Percentiles rank a stretch among this genome's conserved stretches.
Conservation (phyloP, 2,329 filamentous ascomycete genomes). For the Cryphonectria parasitica region DNA sequence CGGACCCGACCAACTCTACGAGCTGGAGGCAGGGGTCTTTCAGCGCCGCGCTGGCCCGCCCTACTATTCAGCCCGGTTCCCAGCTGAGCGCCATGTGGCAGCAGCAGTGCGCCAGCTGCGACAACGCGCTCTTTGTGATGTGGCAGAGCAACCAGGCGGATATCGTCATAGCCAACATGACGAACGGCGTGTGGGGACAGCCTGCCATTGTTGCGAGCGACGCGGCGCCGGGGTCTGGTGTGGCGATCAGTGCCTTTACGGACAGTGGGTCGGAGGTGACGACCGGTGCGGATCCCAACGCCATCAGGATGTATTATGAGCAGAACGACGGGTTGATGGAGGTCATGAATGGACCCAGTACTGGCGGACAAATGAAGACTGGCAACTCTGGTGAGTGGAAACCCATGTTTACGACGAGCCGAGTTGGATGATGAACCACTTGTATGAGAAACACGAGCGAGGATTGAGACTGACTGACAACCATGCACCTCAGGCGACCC, state of each 20-base stretch:
- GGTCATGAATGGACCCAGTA: conserved; percentile 22
- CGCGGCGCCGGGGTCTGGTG: conserved; percentile 20
- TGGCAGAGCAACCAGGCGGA: conserved; percentile 25
- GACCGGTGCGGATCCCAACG: conserved; percentile 22
- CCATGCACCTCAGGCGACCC: conserved; percentile 13
- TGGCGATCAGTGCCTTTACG: conserved; percentile 25
- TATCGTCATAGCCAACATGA: conserved; percentile 28
- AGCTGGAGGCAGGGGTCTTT: conserved; percentile 24
- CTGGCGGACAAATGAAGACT: conserved; percentile 5
- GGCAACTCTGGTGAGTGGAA: conserved; percentile 25
- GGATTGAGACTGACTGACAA: background rate
- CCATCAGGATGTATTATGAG: conserved; percentile 21
- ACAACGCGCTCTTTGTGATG: conserved; percentile 27
- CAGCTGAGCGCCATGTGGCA: conserved; percentile 29
- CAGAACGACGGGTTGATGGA: conserved; percentile 23
- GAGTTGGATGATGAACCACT: too few relatives aligned
- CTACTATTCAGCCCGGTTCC: conserved; percentile 13
- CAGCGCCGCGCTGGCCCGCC: conserved; percentile 13
- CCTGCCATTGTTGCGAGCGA: conserved; percentile 9
- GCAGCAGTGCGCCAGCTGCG: conserved; percentile 28
- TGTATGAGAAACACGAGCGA: background rate
- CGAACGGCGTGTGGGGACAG: conserved; percentile 16
- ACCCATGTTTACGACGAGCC: background rate
- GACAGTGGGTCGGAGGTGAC: conserved; percentile 18
- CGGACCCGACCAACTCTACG: conserved; percentile 5